phyloP scores from a whole-genome alignment of 1,139 yeast genomes.

The Saccharomyces uvarum region DNA sequence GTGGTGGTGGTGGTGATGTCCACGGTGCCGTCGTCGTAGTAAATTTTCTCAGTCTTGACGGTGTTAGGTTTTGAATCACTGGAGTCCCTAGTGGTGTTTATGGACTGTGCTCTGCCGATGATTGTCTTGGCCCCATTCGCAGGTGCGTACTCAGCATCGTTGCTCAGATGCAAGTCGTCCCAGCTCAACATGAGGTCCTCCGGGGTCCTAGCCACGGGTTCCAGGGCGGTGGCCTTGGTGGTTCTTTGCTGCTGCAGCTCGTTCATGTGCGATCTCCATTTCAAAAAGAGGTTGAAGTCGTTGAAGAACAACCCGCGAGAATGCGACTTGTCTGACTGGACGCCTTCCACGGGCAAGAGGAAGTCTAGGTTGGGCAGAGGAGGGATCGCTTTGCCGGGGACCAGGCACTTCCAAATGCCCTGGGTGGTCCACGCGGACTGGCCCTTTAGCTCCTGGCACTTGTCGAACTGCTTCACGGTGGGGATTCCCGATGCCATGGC shows the following conservation, averaged over 20 bases:
- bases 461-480: slow-evolving; percentile 48
- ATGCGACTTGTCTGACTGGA: slow-evolving; percentile 34
- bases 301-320: slow-evolving; percentile 45
- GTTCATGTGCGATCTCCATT: slow-evolving; percentile 53
- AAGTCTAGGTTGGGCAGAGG: slow-evolving; percentile 14
- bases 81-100: slow-evolving; percentile 36
- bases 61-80: slow-evolving; percentile 52
- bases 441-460: slow-evolving; percentile 60
- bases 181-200: slow-evolving; percentile 24
- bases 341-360: slow-evolving; percentile 47
- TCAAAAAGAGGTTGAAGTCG: slow-evolving; percentile 56
- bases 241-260: slow-evolving; percentile 29
- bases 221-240: slow-evolving; percentile 26
- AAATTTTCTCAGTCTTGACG: slow-evolving; percentile 45
- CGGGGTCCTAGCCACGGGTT: slow-evolving; percentile 29
- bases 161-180: neutral
- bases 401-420: slow-evolving; percentile 84
- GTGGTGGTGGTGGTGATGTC: slow-evolving; percentile 25
- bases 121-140: slow-evolving; percentile 33
- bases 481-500: slow-evolving; percentile 53
- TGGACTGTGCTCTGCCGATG: slow-evolving; percentile 45
- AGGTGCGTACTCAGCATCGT: neutral
- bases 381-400: slow-evolving; percentile 41
- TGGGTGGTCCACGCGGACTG: slow-evolving; percentile 67
- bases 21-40: slow-evolving; percentile 61